phyloP scores from a whole-genome alignment of 345 rosid species.

The Citrus maxima region DNA sequence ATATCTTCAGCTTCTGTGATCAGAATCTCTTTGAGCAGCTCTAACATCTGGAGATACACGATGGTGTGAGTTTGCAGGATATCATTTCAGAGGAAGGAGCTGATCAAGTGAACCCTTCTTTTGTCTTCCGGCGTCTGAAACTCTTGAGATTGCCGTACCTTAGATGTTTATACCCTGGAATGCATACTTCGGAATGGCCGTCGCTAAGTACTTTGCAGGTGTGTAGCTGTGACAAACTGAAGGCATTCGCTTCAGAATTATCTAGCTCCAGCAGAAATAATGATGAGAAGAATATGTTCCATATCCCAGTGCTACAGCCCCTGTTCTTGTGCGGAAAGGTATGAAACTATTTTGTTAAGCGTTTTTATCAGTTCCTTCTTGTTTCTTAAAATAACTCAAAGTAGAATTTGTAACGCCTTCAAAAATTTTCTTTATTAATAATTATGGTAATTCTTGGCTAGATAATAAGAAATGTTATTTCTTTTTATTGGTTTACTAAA shows the following conservation, averaged over 20 bases:
- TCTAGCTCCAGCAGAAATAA: not conserved
- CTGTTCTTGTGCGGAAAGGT: slow-evolving; percentile 12
- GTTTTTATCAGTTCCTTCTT: not conserved
- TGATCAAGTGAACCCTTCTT: not conserved
- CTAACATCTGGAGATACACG: not conserved
- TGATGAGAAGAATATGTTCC: not conserved
- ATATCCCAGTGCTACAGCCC: not conserved
- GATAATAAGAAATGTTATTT: too few species aligned
- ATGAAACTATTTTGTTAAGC: not conserved
- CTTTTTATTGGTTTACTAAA: too few species aligned
- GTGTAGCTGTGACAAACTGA: not conserved
- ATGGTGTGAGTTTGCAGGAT: not conserved
- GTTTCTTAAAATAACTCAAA: not conserved
- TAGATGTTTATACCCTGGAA: slow-evolving; percentile 18
- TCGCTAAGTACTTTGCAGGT: not conserved
- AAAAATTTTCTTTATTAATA: too few species aligned
- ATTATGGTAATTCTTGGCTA: too few species aligned
- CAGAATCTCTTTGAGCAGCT: not conserved
- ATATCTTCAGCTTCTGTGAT: not conserved
- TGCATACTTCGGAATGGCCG: slow-evolving; percentile 21
- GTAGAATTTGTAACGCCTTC: too few species aligned
- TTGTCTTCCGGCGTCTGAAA: slow-evolving; percentile 16
- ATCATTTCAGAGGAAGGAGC: slow-evolving; percentile 16
- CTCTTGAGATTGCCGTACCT: slow-evolving; percentile 10
- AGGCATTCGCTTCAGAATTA: not conserved